These are phyloP conservation scores for Saposhnikovia divaricata DNA, from an alignment of 129 eudicot species.

Conservation along the genomic window DNA sequence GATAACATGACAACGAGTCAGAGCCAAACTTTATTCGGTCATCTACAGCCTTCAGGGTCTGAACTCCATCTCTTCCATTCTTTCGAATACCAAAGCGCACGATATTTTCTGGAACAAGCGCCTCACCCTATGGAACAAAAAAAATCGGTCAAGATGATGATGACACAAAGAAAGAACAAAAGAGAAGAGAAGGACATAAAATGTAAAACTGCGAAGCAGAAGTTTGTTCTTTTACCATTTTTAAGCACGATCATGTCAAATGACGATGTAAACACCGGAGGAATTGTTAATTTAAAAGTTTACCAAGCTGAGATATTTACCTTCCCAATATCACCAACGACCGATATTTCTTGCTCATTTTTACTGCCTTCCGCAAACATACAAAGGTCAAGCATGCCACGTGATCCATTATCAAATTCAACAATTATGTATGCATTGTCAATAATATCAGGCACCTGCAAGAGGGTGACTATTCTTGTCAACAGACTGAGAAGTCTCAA, in stretches of 20 bases:
- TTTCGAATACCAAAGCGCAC: slow-evolving; percentile 64
- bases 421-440: slow-evolving; percentile 97
- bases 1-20: neutral
- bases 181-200: neutral
- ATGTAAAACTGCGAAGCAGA: neutral
- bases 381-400: slow-evolving; percentile 96
- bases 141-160: neutral
- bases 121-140: slow-evolving; percentile 59
- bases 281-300: neutral
- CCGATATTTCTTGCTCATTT: slow-evolving; percentile 97
- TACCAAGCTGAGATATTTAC: slow-evolving; percentile 24
- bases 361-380: slow-evolving; percentile 99
- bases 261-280: neutral
- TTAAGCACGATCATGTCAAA: too few species aligned
- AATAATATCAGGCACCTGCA: slow-evolving; percentile 90
- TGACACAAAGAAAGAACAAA: neutral
- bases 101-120: slow-evolving; percentile 81
- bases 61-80: slow-evolving; percentile 77
- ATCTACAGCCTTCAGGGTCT: slow-evolving; percentile 60
- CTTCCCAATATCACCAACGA: slow-evolving; percentile 85
- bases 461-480: neutral
- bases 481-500: neutral
- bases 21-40: slow-evolving; percentile 64
- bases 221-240: neutral
- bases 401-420: slow-evolving; percentile 82